phyloP scores from a whole-genome alignment of 2,329 filamentous ascomycete genomes.

The Aureobasidium uvarum region DNA sequence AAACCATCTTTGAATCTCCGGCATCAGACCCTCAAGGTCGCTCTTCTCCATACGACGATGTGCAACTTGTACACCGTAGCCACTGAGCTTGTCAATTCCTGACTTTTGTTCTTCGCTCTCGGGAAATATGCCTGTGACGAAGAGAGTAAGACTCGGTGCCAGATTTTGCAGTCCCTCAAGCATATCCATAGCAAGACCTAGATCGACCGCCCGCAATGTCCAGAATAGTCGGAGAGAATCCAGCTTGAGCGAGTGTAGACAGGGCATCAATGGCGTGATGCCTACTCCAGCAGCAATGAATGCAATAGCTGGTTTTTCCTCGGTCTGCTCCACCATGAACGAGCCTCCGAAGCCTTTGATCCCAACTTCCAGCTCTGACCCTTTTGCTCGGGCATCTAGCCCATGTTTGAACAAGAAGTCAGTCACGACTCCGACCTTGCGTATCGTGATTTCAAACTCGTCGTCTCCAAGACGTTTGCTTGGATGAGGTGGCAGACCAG shows the following conservation, averaged over 20 bases:
- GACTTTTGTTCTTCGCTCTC: constrained; percentile 32
- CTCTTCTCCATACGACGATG: constrained; percentile 48
- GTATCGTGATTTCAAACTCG: constrained; percentile 69
- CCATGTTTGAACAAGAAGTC: constrained; percentile 56
- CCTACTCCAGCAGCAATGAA: constrained; percentile 80
- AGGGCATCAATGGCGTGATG: constrained; percentile 71
- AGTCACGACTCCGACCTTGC: constrained; percentile 69
- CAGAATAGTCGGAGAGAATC: constrained; percentile 62
- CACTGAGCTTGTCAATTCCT: constrained; percentile 45
- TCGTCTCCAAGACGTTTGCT: constrained; percentile 34
- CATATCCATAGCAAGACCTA: constrained; percentile 60
- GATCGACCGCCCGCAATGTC: constrained; percentile 62
- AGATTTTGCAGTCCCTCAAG: constrained; percentile 56
- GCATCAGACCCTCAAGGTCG: constrained; percentile 45
- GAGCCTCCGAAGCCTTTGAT: constrained; percentile 72
- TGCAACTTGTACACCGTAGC: constrained; percentile 39
- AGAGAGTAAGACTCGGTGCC: constrained; percentile 56
- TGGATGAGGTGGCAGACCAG: constrained; percentile 39
- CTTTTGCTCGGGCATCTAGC: constrained; percentile 22
- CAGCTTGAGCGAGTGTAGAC: constrained; percentile 41
- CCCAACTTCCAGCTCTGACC: constrained; percentile 56
- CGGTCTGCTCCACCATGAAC: constrained; percentile 45
- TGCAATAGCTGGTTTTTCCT: constrained; percentile 43
- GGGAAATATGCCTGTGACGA: constrained; percentile 56
- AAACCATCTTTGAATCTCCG: constrained; percentile 54